These are phyloP conservation scores for Schwanniomyces vanrijiae DNA, from an alignment of 805 yeast genomes.

Conservation along the genomic window DNA sequence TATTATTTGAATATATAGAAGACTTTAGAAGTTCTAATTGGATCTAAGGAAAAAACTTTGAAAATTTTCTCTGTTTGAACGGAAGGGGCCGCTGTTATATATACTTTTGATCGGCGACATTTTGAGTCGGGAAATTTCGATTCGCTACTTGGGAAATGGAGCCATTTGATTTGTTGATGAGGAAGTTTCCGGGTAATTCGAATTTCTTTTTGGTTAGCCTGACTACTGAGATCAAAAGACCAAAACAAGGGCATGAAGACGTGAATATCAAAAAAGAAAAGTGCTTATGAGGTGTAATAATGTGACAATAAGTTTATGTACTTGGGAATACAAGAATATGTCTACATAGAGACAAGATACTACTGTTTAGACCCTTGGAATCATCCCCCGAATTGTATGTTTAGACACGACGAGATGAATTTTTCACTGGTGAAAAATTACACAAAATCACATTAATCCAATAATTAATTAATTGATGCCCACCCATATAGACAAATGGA, in stretches of 20 bases:
- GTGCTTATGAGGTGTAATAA: not conserved
- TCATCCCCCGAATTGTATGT: not conserved
- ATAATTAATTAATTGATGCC: too few relatives aligned
- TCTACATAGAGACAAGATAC: too few relatives aligned
- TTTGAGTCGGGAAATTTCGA: slow-evolving; percentile 3
- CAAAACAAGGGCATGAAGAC: not conserved
- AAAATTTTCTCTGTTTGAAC: not conserved
- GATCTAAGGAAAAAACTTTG: slow-evolving; percentile 4
- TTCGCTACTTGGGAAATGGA: slow-evolving; percentile 2
- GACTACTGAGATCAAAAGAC: not conserved
- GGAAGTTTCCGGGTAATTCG: not conserved
- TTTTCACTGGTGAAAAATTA: slow-evolving; percentile 2
- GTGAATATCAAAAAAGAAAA: not conserved
- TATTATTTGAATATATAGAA: slow-evolving; percentile 9
- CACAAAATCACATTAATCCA: not conserved
- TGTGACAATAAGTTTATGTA: not conserved
- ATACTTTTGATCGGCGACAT: slow-evolving; percentile 1
- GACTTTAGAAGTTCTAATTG: not conserved
- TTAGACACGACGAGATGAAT: not conserved
- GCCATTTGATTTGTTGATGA: slow-evolving; percentile 5
- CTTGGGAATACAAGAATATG: too few relatives aligned
- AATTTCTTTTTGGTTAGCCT: slow-evolving; percentile 2
- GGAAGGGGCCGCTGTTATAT: slow-evolving; percentile 4
- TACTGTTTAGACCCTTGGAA: too few relatives aligned
- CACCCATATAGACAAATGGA: too few relatives aligned